Evolutionary conservation across 2,329 filamentous ascomycete genomes (phyloP), one percentile per base, ranked within the genome.

Genomic region (Cryphonectria radicalis): DNA sequence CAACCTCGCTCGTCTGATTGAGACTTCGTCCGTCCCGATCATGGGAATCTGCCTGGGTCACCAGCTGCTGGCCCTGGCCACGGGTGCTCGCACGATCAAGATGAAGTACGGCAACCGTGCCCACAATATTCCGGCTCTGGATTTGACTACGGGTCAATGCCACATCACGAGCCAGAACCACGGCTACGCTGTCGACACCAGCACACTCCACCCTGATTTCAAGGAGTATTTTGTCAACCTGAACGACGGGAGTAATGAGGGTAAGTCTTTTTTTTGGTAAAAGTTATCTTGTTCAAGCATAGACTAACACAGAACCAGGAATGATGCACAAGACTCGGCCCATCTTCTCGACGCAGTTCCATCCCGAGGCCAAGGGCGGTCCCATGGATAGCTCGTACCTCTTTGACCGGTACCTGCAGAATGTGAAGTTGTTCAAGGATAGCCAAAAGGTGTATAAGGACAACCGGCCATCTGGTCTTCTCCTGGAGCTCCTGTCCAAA

Each of bases 111-210:
- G 96, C 79, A 99, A 99, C 89, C 93, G 96, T 77, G 96, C 95
- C 25, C 96, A 98, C 88, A 99, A 99, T 87, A 98, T 98, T 78
- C 96, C 96, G 11, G 94, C 95, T 73, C 86, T 98, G 71, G 95
- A 98, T 81, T 87, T 98, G 81, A 97, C 93, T 73, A 98, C 95
- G 53, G 95, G 96, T 71, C 94, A 95, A 82, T 98, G 96, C 90
- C 95, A 98, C 86, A 98, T 98, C 82, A 98, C 95, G 72, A 95
- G 92, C 81, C 96, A 99, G 87, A 98, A 98, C 86, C 96, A 98
- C 84, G 96, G 96, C 74, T 99, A 98, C 79, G 96, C 95, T 60
- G 93, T 99, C 72, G 95, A 98, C 79, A 89, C 93, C 7, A 87
- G 88, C 72, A 97, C 94, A 14, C 87, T 99, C 57, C 90, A 93